These are phyloP conservation scores for Ceriops tagal DNA, from an alignment of 345 rosid genomes.

Conservation along the genomic window DNA sequence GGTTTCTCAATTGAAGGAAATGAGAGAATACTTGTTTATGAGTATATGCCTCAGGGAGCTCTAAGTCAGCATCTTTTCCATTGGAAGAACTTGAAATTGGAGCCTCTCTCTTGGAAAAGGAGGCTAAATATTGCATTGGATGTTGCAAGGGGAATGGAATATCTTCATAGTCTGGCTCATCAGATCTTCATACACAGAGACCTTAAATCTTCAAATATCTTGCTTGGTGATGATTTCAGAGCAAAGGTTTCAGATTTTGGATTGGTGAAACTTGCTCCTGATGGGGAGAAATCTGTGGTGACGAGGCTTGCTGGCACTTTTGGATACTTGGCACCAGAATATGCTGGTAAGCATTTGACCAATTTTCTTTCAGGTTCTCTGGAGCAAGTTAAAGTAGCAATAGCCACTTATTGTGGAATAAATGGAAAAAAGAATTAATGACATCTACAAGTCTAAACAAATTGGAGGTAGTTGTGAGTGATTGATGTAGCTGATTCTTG, in stretches of 20 bases:
- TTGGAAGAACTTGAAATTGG: constrained; percentile 59
- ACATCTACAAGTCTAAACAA: too few relatives aligned
- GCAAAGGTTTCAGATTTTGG: constrained; percentile 82
- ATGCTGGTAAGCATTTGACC: constrained; percentile 51
- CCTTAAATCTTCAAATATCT: constrained; percentile 69
- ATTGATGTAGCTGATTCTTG: too few relatives aligned
- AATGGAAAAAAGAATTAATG: too few relatives aligned
- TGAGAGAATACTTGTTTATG: constrained; percentile 71
- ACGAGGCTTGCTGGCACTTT: constrained; percentile 80
- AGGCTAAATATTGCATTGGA: constrained; percentile 65
- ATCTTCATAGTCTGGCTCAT: constrained; percentile 69
- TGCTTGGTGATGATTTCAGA: constrained; percentile 63
- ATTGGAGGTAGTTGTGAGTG: too few relatives aligned
- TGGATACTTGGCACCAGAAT: constrained; percentile 82
- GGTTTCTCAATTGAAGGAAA: constrained; percentile 61
- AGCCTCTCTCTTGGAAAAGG: constrained; percentile 70
- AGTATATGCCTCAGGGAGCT: constrained; percentile 77
- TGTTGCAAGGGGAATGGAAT: constrained; percentile 79
- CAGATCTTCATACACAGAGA: constrained; percentile 75
- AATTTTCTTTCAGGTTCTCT: neutral
- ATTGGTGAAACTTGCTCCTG: constrained; percentile 71
- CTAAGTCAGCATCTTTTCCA: constrained; percentile 72
- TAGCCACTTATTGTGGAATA: neutral
- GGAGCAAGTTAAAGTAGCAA: neutral
- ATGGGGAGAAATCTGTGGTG: constrained; percentile 56